Percentiles rank a stretch among this genome's conserved stretches.
Evolutionary conservation across 1,284 basidiomycete genomes (phyloP).

Genomic region (Malassezia arunalokei): DNA sequence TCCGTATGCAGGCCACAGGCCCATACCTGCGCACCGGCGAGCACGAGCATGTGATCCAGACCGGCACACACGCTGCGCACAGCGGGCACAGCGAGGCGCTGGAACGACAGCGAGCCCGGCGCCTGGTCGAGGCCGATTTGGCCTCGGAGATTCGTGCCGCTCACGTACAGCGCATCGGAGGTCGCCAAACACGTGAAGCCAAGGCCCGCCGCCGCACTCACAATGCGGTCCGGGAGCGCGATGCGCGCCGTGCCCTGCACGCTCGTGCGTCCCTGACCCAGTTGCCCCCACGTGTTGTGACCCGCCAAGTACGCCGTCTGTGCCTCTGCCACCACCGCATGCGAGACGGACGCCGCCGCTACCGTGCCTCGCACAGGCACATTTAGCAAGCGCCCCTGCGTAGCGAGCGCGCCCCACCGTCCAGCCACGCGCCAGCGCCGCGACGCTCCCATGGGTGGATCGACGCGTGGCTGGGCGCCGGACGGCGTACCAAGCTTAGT

Average conservation of each 20-base stretch:
- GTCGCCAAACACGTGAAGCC: conserved; percentile 1
- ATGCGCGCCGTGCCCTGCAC: too few species aligned
- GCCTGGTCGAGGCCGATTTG: background rate
- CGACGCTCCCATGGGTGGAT: too few species aligned
- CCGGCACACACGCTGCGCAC: background rate
- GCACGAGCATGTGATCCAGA: conserved; percentile 11
- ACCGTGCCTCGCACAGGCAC: background rate
- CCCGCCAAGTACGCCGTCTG: background rate
- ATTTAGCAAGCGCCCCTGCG: background rate
- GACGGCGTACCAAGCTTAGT: too few species aligned
- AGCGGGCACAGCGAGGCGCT: background rate
- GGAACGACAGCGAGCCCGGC: background rate
- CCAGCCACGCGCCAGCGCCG: background rate
- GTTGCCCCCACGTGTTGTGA: conserved; percentile 1
- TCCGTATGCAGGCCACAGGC: conserved; percentile 24
- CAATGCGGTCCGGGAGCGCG: background rate
- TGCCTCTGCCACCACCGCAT: conserved; percentile 4
- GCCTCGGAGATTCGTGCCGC: conserved; percentile 8
- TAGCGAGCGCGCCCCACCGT: background rate
- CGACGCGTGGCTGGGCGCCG: too few species aligned
- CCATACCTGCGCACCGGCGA: background rate
- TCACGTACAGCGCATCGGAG: background rate
- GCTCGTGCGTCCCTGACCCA: background rate
- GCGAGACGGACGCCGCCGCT: conserved; percentile 8
- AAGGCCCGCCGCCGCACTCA: conserved; percentile 3